These are phyloP conservation scores for Ensete glaucum DNA, from an alignment of 176 grass and related monocot genomes.

Conservation along the genomic window DNA sequence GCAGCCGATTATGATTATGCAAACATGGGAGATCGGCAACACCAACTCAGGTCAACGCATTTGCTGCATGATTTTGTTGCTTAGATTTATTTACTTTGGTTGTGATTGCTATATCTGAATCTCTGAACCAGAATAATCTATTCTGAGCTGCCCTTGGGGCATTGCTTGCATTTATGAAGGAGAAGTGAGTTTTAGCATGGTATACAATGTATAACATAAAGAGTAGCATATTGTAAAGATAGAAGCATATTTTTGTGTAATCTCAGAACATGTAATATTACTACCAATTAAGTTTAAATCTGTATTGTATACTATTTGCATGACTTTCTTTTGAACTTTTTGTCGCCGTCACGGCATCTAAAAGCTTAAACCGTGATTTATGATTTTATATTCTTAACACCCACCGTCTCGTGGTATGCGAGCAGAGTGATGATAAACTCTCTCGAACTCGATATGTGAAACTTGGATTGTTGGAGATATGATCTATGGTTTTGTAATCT, in stretches of 20 bases:
- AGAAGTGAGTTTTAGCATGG: not conserved
- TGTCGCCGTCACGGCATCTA: too few relatives aligned
- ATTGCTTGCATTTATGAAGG: not conserved
- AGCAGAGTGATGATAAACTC: too few relatives aligned
- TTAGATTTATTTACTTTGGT: constrained; percentile 21
- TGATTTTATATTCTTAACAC: too few relatives aligned
- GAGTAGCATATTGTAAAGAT: constrained; percentile 7
- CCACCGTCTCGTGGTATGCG: too few relatives aligned
- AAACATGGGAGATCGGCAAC: constrained; percentile 42
- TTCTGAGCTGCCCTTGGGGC: not conserved
- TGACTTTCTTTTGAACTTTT: too few relatives aligned
- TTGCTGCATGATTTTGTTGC: constrained; percentile 89
- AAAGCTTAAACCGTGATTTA: too few relatives aligned
- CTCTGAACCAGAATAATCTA: not conserved
- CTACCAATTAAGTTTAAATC: too few relatives aligned
- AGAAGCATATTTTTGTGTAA: constrained; percentile 1
- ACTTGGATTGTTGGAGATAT: too few relatives aligned
- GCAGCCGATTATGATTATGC: constrained; percentile 32
- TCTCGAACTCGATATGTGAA: too few relatives aligned
- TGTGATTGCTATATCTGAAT: not conserved
- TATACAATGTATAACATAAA: not conserved
- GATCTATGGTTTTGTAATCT: too few relatives aligned
- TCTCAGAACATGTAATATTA: not conserved
- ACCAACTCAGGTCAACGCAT: constrained; percentile 33
- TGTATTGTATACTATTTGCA: too few relatives aligned